phyloP scores from a whole-genome alignment of 768 basidiomycete genomes.

The Tulasnella sp. region DNA sequence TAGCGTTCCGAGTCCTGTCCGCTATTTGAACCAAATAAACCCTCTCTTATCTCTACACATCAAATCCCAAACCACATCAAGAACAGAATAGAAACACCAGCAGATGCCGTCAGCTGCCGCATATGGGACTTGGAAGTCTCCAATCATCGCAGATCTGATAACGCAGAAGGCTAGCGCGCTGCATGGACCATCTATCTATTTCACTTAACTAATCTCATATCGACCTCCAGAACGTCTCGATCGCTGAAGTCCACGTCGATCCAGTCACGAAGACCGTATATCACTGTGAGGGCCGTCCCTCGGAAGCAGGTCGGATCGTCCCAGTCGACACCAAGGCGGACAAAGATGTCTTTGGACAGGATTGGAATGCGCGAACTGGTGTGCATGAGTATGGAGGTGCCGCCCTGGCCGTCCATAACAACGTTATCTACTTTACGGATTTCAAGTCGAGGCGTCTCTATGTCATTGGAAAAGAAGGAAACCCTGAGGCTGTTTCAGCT shows the following conservation, averaged over 20 bases:
- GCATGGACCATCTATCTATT: too few relatives aligned
- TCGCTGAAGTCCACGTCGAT: constrained; percentile 45
- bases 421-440: constrained; percentile 50
- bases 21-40: too few relatives aligned
- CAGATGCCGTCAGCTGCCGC: constrained; percentile 30
- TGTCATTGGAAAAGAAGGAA: constrained; percentile 24
- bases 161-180: constrained; percentile 36
- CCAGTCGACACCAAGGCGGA: constrained; percentile 42
- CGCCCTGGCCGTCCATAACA: constrained; percentile 42
- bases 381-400: constrained; percentile 70
- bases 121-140: constrained; percentile 54
- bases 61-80: too few relatives aligned
- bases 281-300: constrained; percentile 50
- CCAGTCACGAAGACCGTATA: constrained; percentile 35
- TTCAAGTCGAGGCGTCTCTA: constrained; percentile 45
- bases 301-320: constrained; percentile 44
- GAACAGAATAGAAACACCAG: too few relatives aligned
- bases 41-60: too few relatives aligned
- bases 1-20: too few relatives aligned
- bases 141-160: constrained; percentile 44
- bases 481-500: constrained; percentile 45
- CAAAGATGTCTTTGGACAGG: constrained; percentile 43
- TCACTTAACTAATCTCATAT: not conserved
- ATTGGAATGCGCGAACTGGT: constrained; percentile 45
- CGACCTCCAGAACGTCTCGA: constrained; percentile 24